Evolutionary conservation across 2,329 filamentous ascomycete genomes (phyloP), one percentile per base, ranked within the genome.

Genomic region (Phymatotrichopsis omnivora): DNA sequence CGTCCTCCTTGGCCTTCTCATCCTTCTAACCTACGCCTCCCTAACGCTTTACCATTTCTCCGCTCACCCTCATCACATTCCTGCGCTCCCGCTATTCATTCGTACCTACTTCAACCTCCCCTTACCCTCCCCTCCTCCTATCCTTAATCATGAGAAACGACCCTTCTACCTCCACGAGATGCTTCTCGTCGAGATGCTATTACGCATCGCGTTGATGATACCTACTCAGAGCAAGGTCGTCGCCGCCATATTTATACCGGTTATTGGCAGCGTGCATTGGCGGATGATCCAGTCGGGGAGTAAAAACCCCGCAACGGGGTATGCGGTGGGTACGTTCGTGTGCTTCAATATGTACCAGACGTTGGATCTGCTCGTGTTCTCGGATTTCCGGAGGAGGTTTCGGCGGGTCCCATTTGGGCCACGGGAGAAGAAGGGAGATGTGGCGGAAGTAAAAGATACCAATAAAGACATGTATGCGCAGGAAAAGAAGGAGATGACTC

Each of bases 101-200:
- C n/a, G n/a, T n/a, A n/a, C n/a, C n/a, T n/a, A n/a, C n/a, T n/a
- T n/a, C n/a, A n/a, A n/a, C n/a, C n/a, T n/a, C n/a, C n/a, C n/a
- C n/a, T n/a, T n/a, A n/a, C n/a, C n/a, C n/a, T n/a, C n/a, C n/a
- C n/a, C n/a, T n/a, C n/a, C n/a, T n/a, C n/a, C n/a, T n/a, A n/a
- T n/a, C n/a, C n/a, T n/a, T n/a, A n/a, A n/a, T n/a, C n/a, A n/a
- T n/a, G n/a, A n/a, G 8, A 34, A 34, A 17, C 28, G 35, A 5
- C 50, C 47, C 11, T 32, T 51, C 22, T 40, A 51, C 16, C 43
- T 53, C 4, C 50, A 53, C 31, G 33, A 51, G 8, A 16, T 30
- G 11, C n/a, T 47, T 8, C n/a, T 45, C n/a, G 42, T 47, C 7
- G 27, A 31, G 10, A 16, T 27, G 16, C 39, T 53, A 1, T 25